A percentile compares a stretch with the other conserved stretches of the same genome.
These are phyloP conservation scores for Clarireedia sp. DNA, from an alignment of 2,329 filamentous ascomycete species.

Conservation along the genomic window DNA sequence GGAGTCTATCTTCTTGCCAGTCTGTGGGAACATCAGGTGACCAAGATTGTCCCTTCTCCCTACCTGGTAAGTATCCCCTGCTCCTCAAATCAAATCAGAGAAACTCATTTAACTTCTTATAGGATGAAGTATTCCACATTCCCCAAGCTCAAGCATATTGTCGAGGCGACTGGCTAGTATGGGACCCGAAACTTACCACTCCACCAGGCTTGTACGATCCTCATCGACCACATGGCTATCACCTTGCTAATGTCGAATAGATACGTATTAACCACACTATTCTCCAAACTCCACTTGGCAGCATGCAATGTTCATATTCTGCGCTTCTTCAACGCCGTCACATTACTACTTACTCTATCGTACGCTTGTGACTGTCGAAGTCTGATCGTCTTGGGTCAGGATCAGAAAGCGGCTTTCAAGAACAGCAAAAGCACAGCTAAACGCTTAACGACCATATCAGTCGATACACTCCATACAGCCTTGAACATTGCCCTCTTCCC, in stretches of 20 bases:
- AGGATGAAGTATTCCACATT: conserved; percentile 86
- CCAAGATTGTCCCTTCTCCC: conserved; percentile 22
- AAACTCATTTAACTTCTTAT: conserved; percentile 3
- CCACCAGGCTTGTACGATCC: conserved; percentile 70
- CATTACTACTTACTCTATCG: conserved; percentile 35
- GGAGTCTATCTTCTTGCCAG: conserved; percentile 1
- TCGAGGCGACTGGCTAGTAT: conserved; percentile 60
- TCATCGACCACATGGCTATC: conserved; percentile 8
- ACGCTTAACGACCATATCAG: conserved; percentile 5
- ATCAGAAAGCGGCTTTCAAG: neutral
- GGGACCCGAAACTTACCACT: conserved; percentile 97
- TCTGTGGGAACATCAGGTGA: conserved; percentile 25
- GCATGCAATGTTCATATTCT: conserved; percentile 37
- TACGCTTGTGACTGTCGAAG: conserved; percentile 23
- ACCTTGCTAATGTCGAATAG: conserved; percentile 29
- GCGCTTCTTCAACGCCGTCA: conserved; percentile 41
- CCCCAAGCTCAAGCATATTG: conserved; percentile 89
- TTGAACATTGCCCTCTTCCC: conserved; percentile 82
- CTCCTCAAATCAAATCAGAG: neutral
- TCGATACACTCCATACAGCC: conserved; percentile 46
- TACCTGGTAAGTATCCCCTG: conserved; percentile 20
- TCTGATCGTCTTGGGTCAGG: conserved; percentile 13
- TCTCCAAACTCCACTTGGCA: conserved; percentile 29
- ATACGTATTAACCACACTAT: conserved; percentile 40
- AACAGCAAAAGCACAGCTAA: neutral